phyloP scores from a whole-genome alignment of 2,329 filamentous ascomycete genomes.

The Phyllosticta citriasiana region DNA sequence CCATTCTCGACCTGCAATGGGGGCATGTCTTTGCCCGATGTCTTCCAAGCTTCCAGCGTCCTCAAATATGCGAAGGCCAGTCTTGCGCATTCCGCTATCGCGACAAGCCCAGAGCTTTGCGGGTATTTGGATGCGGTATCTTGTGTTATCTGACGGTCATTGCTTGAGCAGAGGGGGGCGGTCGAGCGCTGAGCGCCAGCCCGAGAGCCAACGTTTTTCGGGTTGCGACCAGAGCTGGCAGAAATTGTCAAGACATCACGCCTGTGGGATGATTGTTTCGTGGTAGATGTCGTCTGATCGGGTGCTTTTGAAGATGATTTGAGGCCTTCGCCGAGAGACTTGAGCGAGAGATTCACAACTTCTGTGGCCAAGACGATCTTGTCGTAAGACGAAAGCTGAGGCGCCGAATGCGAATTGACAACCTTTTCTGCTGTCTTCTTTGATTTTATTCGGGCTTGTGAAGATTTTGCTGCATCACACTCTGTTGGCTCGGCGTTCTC shows the following conservation, averaged over 20 bases:
- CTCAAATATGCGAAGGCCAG: slow-evolving; percentile 57
- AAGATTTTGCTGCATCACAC: slow-evolving; percentile 12
- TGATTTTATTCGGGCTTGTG: not conserved
- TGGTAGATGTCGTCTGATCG: slow-evolving; percentile 16
- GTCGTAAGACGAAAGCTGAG: slow-evolving; percentile 45
- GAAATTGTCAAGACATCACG: slow-evolving; percentile 14
- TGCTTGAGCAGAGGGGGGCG: slow-evolving; percentile 33
- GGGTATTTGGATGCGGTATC: slow-evolving; percentile 11
- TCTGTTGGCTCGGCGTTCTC: slow-evolving; percentile 16
- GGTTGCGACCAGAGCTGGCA: slow-evolving; percentile 36
- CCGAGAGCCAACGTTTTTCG: slow-evolving; percentile 48
- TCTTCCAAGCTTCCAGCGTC: slow-evolving; percentile 41
- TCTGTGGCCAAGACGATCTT: slow-evolving; percentile 61
- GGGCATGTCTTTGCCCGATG: slow-evolving; percentile 45
- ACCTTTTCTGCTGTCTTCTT: slow-evolving; percentile 2
- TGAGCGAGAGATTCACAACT: slow-evolving; percentile 60
- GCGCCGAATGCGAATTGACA: slow-evolving; percentile 17
- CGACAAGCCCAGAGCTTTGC: slow-evolving; percentile 32
- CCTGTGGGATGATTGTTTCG: slow-evolving; percentile 12
- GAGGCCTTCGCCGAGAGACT: slow-evolving; percentile 56
- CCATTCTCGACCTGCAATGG: slow-evolving; percentile 62
- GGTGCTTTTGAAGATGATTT: slow-evolving; percentile 34
- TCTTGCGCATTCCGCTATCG: slow-evolving; percentile 59
- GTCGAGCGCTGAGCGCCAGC: slow-evolving; percentile 43
- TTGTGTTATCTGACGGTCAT: not conserved